phyloP scores from a whole-genome alignment of 2,329 filamentous ascomycete species.

The Exophiala calicioides region DNA sequence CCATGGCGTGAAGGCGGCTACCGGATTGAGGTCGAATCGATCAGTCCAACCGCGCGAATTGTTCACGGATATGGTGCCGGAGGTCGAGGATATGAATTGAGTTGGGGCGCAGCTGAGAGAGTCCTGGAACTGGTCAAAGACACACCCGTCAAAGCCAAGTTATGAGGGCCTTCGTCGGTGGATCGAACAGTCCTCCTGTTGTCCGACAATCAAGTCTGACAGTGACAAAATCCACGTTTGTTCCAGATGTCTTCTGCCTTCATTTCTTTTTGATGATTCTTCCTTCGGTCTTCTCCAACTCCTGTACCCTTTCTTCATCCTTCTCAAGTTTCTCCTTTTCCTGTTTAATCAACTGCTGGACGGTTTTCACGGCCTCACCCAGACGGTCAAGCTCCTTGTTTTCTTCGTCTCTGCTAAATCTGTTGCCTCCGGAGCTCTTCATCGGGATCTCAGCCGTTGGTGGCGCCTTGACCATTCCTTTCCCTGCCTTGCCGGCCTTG shows the following conservation, averaged over 20 bases:
- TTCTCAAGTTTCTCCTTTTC: conserved; percentile 64
- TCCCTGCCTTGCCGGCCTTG: conserved; percentile 52
- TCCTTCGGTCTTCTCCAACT: conserved; percentile 47
- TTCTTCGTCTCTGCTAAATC: conserved; percentile 73
- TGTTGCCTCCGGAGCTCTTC: conserved; percentile 64
- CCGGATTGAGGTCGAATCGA: conserved; percentile 55
- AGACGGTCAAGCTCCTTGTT: conserved; percentile 66
- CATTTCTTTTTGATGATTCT: conserved; percentile 32
- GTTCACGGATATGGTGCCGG: conserved; percentile 63
- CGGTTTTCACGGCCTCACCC: conserved; percentile 59
- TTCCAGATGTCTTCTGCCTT: too few relatives aligned
- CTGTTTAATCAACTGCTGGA: conserved; percentile 62
- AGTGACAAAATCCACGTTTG: background rate
- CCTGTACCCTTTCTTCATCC: conserved; percentile 63
- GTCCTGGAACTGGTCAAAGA: conserved; percentile 25
- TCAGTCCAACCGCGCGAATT: conserved; percentile 34
- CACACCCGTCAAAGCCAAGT: conserved; percentile 1
- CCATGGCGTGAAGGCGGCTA: conserved; percentile 50
- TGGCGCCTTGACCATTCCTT: conserved; percentile 54
- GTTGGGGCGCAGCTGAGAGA: conserved; percentile 57
- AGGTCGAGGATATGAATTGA: conserved; percentile 63
- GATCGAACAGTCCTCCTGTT: too few relatives aligned
- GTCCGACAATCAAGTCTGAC: too few relatives aligned
- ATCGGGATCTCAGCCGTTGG: conserved; percentile 75
- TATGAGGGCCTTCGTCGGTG: too few relatives aligned